Percentiles rank a stretch among this genome's conserved stretches.
Evolutionary conservation across 2,329 filamentous ascomycete species (phyloP).

Genomic region (Hymenoscyphus albidus): DNA sequence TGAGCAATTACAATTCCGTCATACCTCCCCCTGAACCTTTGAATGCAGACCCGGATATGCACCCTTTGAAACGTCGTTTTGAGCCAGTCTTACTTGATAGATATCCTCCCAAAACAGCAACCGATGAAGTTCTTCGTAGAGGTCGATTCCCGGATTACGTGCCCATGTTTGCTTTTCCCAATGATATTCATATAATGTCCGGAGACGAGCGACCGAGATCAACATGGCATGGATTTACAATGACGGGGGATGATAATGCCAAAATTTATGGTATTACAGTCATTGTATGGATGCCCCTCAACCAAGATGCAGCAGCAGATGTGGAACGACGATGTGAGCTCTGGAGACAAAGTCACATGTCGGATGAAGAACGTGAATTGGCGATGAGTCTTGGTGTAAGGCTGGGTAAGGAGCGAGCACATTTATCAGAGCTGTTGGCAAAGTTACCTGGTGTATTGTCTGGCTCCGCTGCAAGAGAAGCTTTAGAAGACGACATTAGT

Average conservation of each 20-base stretch:
- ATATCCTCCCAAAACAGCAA: conserved; percentile 79
- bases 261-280: conserved; percentile 90
- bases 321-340: conserved; percentile 78
- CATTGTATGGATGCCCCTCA: conserved; percentile 88
- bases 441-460: conserved; percentile 76
- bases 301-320: conserved; percentile 75
- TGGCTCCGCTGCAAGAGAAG: conserved; percentile 75
- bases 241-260: conserved; percentile 90
- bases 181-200: conserved; percentile 95
- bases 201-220: conserved; percentile 89
- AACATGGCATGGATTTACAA: conserved; percentile 99
- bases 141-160: conserved; percentile 95
- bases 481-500: conserved; percentile 89
- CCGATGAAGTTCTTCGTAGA: conserved; percentile 74
- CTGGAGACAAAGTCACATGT: conserved; percentile 85
- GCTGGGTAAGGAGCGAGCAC: conserved; percentile 80
- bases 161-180: conserved; percentile 98
- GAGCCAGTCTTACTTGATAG: conserved; percentile 94
- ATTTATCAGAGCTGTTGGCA: conserved; percentile 82
- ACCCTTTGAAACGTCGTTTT: conserved; percentile 88
- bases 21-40: conserved; percentile 91
- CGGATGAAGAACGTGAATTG: conserved; percentile 82
- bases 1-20: conserved; percentile 98
- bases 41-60: conserved; percentile 86
- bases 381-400: conserved; percentile 88